Base-by-base conservation (phyloP, 352 stramenopile genomes). In the Phytophthora rubi region DNA sequence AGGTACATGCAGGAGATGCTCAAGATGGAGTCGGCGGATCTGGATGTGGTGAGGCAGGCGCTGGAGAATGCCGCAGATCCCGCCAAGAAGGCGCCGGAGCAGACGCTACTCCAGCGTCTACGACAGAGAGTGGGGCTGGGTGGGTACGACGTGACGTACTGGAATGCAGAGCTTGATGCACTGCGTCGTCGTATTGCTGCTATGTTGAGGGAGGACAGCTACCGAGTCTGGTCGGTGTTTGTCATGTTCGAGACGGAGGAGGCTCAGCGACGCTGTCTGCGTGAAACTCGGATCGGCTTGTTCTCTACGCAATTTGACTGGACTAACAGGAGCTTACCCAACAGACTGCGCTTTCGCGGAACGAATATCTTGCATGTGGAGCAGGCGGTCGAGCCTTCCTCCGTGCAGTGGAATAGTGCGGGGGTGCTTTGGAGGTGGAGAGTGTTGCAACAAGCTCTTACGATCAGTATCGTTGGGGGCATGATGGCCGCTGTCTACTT, bases 171-270 rank as follows among this genome's bases (percentile, higher is more conserved):
- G 66, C 68, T 94, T 12, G 79, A 85, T 69, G 51, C 65, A 33
- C 57, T 89, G 44, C 73, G 85, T 4, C 70, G 79, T 52, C 70
- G 65, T 1, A 80, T 91, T 16, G 57, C 68, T n/a, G 62, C 44
- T 12, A 70, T 90, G 37, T 35, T 85, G 44, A 47, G 68, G 6
- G 42, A 75, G 10, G 76, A 85, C 33, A 84, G 71, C 9, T 91
- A 85, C 65, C 77, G 67, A 8, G 83, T 87, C n/a, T 91, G 79
- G 79, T 86, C 76, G 0, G 86, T 95, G 4, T 94, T 92, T 62
- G 80, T 91, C 35, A 89, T 86, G 78, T 94, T 94, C 59, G 83
- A 92, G 66, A 88, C 71, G 18, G 87, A 94, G 53, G 77, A 81
- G n/a, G 76, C 76, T 2, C 82, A 92, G 61, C 82, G 77, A 33